phyloP scores from a whole-genome alignment of 1,284 basidiomycete genomes.

The Melanopsichium pennsylvanicum region DNA sequence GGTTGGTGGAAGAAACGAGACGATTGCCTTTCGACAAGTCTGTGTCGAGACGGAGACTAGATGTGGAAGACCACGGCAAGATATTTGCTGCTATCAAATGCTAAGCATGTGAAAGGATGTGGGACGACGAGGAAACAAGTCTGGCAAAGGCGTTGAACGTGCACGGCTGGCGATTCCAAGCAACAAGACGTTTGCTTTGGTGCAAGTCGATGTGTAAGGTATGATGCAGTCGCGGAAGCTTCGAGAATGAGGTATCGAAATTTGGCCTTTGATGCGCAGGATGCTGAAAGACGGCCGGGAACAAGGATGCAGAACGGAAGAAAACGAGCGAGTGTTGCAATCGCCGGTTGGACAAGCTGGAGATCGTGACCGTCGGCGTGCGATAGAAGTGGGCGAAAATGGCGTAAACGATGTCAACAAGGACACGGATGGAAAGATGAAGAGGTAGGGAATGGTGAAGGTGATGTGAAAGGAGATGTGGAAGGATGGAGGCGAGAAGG shows the following conservation, averaged over 20 bases:
- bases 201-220: slow-evolving; percentile 3
- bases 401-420: background rate
- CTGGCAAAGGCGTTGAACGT: background rate
- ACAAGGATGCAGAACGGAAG: no score
- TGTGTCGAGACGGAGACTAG: slow-evolving; percentile 15
- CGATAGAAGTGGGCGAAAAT: background rate
- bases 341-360: slow-evolving; percentile 1
- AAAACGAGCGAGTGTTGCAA: slow-evolving; percentile 25
- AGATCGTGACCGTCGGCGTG: slow-evolving; percentile 4
- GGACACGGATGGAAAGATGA: background rate
- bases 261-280: background rate
- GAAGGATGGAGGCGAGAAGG: slow-evolving; percentile 17
- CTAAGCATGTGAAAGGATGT: slow-evolving; percentile 24
- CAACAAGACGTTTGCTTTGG: background rate
- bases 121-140: background rate
- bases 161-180: background rate
- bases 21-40: background rate
- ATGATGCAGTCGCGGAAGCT: background rate
- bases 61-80: slow-evolving; percentile 7
- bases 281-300: no score
- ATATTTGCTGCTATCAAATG: slow-evolving; percentile 10
- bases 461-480: background rate
- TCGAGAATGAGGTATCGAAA: background rate
- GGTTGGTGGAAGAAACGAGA: background rate
- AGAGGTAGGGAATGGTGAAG: slow-evolving; percentile 2